These are phyloP conservation scores for Breviolum minutum DNA, from an alignment of 73 alveolate species.

Conservation along the genomic window DNA sequence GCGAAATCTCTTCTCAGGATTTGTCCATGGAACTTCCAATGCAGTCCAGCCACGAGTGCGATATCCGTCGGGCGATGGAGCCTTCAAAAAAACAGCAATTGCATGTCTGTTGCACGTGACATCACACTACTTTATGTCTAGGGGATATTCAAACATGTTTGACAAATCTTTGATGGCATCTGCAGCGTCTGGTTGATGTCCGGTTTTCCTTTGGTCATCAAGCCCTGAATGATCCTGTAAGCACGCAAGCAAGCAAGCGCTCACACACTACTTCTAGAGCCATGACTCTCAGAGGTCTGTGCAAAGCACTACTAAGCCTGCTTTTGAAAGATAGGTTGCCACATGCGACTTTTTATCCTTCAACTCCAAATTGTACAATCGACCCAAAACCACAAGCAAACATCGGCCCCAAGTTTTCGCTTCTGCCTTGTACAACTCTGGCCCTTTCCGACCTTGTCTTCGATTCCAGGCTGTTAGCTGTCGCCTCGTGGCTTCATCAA, in stretches of 20 bases:
- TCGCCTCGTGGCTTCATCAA: neutral
- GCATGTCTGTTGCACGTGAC: no score
- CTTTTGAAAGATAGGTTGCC: neutral
- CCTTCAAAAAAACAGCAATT: neutral
- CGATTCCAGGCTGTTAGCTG: slow-evolving; percentile 7
- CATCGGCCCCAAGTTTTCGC: neutral
- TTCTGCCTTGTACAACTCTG: slow-evolving; percentile 18
- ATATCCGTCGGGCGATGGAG: slow-evolving; percentile 38
- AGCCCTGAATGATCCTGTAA: no score
- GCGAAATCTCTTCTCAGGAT: neutral
- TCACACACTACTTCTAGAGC: no score
- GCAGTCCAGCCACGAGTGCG: slow-evolving; percentile 31
- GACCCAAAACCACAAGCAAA: neutral
- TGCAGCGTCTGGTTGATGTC: no score
- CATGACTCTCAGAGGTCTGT: no score
- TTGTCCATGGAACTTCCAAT: neutral
- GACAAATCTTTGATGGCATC: neutral
- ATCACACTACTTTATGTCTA: neutral
- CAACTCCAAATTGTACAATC: no score
- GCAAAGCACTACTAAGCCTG: no score
- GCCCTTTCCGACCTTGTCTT: neutral
- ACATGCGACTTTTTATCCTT: neutral
- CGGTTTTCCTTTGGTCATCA: no score
- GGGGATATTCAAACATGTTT: neutral
- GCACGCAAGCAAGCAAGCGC: no score